phyloP scores from a whole-genome alignment of 345 rosid genomes.

The Ricinus communis region DNA sequence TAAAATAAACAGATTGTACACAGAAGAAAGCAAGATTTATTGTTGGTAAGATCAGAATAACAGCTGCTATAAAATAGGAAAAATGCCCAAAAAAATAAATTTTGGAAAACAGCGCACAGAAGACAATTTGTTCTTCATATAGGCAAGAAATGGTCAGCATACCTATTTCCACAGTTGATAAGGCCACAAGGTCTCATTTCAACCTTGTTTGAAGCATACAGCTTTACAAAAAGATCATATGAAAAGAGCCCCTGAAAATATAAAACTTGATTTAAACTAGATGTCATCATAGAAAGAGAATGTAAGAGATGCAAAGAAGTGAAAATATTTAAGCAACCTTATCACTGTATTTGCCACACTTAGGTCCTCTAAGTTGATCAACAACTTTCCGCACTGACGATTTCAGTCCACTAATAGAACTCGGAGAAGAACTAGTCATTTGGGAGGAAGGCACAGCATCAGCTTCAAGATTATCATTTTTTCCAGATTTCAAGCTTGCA shows the following conservation, averaged over 20 bases:
- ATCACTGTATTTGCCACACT: conserved; percentile 51
- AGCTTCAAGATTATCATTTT: conserved; percentile 31
- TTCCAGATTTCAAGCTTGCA: conserved; percentile 38
- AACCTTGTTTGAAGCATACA: conserved; percentile 63
- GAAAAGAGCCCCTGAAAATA: conserved; percentile 70
- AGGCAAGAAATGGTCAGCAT: neutral
- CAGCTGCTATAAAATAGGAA: neutral
- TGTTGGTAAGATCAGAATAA: neutral
- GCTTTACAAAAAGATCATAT: conserved; percentile 74
- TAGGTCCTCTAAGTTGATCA: conserved; percentile 66
- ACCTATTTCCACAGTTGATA: conserved; percentile 93
- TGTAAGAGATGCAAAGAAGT: neutral
- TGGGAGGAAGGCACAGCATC: conserved; percentile 31
- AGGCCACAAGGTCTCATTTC: conserved; percentile 87
- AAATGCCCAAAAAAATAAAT: neutral
- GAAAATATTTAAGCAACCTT: conserved; percentile 51
- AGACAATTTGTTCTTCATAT: neutral
- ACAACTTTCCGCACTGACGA: conserved; percentile 61
- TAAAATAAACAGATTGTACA: neutral
- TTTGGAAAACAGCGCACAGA: neutral
- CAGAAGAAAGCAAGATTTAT: neutral
- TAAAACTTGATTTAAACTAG: conserved; percentile 8
- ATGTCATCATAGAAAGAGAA: neutral
- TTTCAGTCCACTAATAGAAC: conserved; percentile 48
- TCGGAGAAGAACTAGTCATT: conserved; percentile 37